Conservation (phyloP, 225 moss, liverwort and hornwort genomes). For the Antitrichia curtipendula region DNA sequence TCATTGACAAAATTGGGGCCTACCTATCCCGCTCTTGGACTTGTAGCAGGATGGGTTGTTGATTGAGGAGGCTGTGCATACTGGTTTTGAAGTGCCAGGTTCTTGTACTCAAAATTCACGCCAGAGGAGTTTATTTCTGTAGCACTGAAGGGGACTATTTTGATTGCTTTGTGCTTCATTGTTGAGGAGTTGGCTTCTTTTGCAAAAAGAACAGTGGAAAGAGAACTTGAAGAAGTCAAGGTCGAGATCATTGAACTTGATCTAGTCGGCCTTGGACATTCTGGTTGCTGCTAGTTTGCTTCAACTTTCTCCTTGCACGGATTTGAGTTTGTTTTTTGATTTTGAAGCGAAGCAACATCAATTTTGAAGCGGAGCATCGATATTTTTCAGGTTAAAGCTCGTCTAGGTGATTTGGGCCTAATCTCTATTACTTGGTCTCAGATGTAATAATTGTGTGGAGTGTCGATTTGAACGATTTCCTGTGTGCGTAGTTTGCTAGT, state of each 20-base stretch:
- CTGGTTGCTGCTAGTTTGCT: conserved; percentile 77
- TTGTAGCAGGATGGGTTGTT: neutral
- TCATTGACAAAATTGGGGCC: neutral
- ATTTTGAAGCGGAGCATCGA: no score
- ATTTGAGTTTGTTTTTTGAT: no score
- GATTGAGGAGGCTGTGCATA: neutral
- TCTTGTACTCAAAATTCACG: no score
- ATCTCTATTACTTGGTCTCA: no score
- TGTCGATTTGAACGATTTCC: no score
- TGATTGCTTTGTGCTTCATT: neutral
- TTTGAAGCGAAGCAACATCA: no score
- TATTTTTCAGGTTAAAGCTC: no score
- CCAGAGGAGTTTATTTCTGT: no score
- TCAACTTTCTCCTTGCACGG: conserved; percentile 63
- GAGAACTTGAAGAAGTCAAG: conserved; percentile 35
- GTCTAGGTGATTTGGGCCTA: no score
- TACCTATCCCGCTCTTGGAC: neutral
- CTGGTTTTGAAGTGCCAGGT: neutral
- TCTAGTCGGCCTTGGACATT: conserved; percentile 73
- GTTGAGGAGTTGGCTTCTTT: neutral
- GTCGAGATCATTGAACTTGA: conserved; percentile 50
- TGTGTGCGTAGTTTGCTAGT: no score
- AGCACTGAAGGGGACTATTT: no score
- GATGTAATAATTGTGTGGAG: no score
- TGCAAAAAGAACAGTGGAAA: conserved; percentile 62